A percentile compares a stretch with the other conserved stretches of the same genome.
phyloP scores from a whole-genome alignment of 1,284 basidiomycete species.

The Macrocystidia cucumis region DNA sequence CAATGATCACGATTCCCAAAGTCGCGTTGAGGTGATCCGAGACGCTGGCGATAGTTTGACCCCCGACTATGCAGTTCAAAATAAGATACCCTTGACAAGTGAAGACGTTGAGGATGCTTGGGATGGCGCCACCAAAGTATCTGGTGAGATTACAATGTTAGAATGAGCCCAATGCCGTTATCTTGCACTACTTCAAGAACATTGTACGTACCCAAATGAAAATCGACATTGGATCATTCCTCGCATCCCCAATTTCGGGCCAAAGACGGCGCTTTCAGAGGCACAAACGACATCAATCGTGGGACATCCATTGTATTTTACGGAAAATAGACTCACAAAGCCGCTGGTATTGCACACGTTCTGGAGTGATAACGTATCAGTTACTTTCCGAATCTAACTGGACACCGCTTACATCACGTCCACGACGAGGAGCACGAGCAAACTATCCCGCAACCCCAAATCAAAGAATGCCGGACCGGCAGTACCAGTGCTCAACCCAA shows the following conservation, averaged over 20 bases:
- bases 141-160: conserved; percentile 21
- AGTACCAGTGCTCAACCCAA: conserved; percentile 42
- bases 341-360: conserved; percentile 31
- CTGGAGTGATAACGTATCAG: conserved; percentile 7
- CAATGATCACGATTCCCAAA: conserved; percentile 72
- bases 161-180: too few relatives aligned
- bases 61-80: conserved; percentile 66
- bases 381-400: background rate
- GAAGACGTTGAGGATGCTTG: conserved; percentile 48
- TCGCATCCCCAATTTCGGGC: conserved; percentile 21
- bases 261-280: conserved; percentile 16
- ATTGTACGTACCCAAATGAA: conserved; percentile 21
- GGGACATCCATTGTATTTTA: background rate
- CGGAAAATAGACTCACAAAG: conserved; percentile 37
- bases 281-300: background rate
- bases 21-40: conserved; percentile 38
- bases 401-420: conserved; percentile 39
- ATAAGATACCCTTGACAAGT: conserved; percentile 32
- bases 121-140: conserved; percentile 48
- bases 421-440: conserved; percentile 39
- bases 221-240: conserved; percentile 23
- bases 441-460: conserved; percentile 40
- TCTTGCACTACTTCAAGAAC: too few relatives aligned
- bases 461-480: conserved; percentile 50
- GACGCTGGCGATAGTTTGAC: conserved; percentile 57